Conservation (phyloP, 139 green algal genomes). For the Volvox reticuliferus region DNA sequence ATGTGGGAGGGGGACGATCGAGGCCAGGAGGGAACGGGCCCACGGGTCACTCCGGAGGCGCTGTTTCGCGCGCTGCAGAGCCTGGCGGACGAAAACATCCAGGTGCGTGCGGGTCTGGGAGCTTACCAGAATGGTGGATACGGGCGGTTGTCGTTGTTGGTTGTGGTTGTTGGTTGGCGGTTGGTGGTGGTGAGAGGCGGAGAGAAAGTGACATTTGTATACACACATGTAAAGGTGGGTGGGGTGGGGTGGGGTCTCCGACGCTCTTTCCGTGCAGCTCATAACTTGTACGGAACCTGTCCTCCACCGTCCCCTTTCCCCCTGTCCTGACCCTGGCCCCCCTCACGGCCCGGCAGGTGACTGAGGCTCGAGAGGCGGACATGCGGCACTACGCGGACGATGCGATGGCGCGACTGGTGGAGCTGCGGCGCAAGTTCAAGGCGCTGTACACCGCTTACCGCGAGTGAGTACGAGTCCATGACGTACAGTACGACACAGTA, state of each 20-base stretch:
- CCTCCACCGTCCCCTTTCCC: no score
- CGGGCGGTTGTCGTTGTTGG: no score
- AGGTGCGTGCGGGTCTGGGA: no score
- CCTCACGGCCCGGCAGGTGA: slow-evolving; percentile 48
- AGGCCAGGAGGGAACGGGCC: neutral
- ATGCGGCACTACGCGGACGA: slow-evolving; percentile 60
- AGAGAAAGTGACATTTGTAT: neutral
- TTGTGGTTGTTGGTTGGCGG: neutral
- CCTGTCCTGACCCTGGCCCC: neutral
- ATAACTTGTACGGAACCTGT: no score
- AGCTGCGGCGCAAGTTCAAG: slow-evolving; percentile 63
- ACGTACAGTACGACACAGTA: neutral
- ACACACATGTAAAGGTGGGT: neutral
- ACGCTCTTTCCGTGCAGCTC: no score
- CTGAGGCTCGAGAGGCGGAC: slow-evolving; percentile 59
- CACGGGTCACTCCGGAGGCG: slow-evolving; percentile 49
- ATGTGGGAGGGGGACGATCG: slow-evolving; percentile 54
- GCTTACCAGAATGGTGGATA: no score
- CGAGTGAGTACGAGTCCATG: slow-evolving; percentile 10
- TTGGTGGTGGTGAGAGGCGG: neutral
- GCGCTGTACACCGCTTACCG: slow-evolving; percentile 67
- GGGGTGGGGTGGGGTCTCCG: neutral
- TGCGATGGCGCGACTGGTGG: slow-evolving; percentile 52
- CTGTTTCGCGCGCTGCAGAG: slow-evolving; percentile 51
- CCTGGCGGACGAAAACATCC: slow-evolving; percentile 54